Base-by-base conservation (phyloP, 1,284 basidiomycete species). In the Apiotrichum gamsii region DNA sequence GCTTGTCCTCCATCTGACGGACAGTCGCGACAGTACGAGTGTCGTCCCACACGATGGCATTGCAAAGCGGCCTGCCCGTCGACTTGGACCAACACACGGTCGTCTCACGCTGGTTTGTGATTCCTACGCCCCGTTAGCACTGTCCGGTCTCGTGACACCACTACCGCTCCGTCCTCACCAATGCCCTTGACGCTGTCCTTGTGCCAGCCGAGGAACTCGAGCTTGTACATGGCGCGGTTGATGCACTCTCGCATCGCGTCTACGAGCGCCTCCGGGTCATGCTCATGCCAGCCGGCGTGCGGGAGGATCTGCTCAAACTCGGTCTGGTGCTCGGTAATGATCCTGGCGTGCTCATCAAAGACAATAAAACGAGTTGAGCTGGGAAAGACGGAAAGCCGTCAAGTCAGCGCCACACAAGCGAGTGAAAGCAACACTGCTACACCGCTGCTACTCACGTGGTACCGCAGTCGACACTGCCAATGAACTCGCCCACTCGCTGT, bases 101-200 rank as follows among this genome's bases (percentile, higher is more conserved):
- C 5, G 95, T 98, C 72, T 98, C 94, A 50, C 95, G 83, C 75
- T 98, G 94, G 69, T 96, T 98, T 40, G 94, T 97, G 73, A 98
- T 89, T 20, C 45, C 38, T 38, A 33, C 23, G 30, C n/a, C n/a
- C n/a, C n/a, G n/a, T n/a, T n/a, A n/a, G n/a, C n/a, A n/a, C n/a
- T n/a, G n/a, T n/a, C n/a, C n/a, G n/a, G n/a, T n/a, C n/a, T n/a
- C n/a, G n/a, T n/a, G n/a, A n/a, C n/a, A n/a, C n/a, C n/a, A n/a
- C n/a, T n/a, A n/a, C n/a, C n/a, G n/a, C n/a, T n/a, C n/a, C n/a
- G n/a, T n/a, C n/a, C 81, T 52, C 61, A 88, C 89, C 94, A 58
- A 98, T 89, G 51, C 87, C 87, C 72, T 93, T 94, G 68, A 98
- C 76, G 66, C 88, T 87, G 61, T 81, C 81, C 13, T 79, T 74